phyloP scores from a whole-genome alignment of 129 eudicot species.

The Lactuca sativa region DNA sequence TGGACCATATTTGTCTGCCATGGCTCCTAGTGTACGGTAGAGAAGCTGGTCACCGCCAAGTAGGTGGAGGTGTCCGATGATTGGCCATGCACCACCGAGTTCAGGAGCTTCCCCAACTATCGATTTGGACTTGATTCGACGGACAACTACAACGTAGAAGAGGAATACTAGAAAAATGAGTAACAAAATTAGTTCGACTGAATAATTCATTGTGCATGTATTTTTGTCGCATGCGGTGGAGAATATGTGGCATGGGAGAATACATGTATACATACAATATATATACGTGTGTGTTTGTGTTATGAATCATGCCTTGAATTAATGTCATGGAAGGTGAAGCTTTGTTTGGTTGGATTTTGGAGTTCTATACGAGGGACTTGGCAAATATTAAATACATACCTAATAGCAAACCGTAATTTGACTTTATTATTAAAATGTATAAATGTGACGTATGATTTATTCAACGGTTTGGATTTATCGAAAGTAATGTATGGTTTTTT shows the following conservation, averaged over 20 bases:
- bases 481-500: no score
- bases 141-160: background rate
- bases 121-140: background rate
- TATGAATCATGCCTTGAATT: background rate
- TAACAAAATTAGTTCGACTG: background rate
- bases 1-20: slow-evolving; percentile 32
- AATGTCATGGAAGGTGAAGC: background rate
- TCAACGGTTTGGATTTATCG: no score
- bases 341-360: background rate
- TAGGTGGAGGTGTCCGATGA: slow-evolving; percentile 32
- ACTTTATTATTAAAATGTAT: no score
- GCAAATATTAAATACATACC: no score
- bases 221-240: background rate
- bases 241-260: no score
- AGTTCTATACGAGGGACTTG: background rate
- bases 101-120: background rate
- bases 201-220: slow-evolving; percentile 5
- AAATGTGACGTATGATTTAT: no score
- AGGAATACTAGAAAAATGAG: background rate
- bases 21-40: slow-evolving; percentile 15
- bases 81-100: slow-evolving; percentile 29
- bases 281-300: no score
- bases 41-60: slow-evolving; percentile 4
- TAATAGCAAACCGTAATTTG: no score
- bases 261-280: no score